Evolutionary conservation across 2,329 filamentous ascomycete species (phyloP).

Genomic region (Diplodia corticola): DNA sequence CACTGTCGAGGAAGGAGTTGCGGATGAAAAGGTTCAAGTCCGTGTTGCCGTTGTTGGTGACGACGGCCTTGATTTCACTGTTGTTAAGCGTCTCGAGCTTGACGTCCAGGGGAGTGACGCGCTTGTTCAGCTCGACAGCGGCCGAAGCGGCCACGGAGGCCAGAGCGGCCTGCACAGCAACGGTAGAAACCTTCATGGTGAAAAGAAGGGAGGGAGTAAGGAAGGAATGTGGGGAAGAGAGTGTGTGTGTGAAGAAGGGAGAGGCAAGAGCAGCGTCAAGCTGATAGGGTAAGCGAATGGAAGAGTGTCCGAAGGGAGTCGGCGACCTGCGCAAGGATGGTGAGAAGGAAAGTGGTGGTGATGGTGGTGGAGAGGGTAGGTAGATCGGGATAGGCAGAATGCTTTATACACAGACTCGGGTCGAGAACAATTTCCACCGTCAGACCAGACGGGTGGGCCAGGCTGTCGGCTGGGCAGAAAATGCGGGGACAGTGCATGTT

Average conservation of each 20-base stretch:
- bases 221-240: background rate
- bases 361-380: background rate
- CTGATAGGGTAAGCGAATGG: background rate
- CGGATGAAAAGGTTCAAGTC: slow-evolving; percentile 55
- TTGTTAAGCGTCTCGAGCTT: slow-evolving; percentile 44
- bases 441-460: slow-evolving; percentile 1
- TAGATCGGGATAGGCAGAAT: background rate
- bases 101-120: slow-evolving; percentile 12
- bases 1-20: slow-evolving; percentile 53
- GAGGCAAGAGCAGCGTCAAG: slow-evolving; percentile 2
- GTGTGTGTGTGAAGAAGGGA: background rate
- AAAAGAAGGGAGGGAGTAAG: background rate
- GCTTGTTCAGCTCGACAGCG: slow-evolving; percentile 6
- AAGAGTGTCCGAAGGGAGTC: slow-evolving; percentile 6
- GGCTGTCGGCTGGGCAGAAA: background rate
- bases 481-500: background rate
- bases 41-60: slow-evolving; percentile 55
- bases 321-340: slow-evolving; percentile 1
- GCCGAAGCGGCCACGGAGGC: background rate
- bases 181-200: slow-evolving; percentile 4
- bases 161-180: background rate
- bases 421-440: background rate
- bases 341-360: background rate
- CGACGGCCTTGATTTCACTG: slow-evolving; percentile 53
- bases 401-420: background rate